These are phyloP conservation scores for Rhodotorula kratochvilovae DNA, from an alignment of 768 basidiomycete genomes.

Conservation along the genomic window DNA sequence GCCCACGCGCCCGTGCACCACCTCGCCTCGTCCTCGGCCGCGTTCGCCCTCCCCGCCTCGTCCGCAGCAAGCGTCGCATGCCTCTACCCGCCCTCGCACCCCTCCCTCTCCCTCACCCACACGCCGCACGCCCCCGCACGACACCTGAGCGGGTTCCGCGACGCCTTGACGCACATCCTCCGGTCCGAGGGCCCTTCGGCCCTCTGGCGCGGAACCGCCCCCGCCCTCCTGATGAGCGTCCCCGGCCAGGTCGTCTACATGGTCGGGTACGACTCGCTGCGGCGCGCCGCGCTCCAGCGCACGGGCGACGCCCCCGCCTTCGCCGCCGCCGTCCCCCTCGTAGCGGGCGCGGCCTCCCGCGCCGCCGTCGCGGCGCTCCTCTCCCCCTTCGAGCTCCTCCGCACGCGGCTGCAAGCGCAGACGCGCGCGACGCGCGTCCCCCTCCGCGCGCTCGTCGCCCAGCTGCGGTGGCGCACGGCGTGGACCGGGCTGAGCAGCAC, in stretches of 20 bases:
- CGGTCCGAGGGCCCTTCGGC: slow-evolving; percentile 75
- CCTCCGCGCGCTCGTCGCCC: slow-evolving; percentile 58
- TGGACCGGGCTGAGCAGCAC: slow-evolving; percentile 91
- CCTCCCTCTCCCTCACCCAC: slow-evolving; percentile 14
- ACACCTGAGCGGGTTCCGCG: slow-evolving; percentile 77
- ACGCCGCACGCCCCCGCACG: slow-evolving; percentile 55
- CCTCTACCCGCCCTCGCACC: slow-evolving; percentile 1
- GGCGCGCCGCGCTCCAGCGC: slow-evolving; percentile 35
- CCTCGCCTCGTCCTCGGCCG: slow-evolving; percentile 42
- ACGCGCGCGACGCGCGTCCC: slow-evolving; percentile 66
- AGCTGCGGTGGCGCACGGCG: slow-evolving; percentile 60
- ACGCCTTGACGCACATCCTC: slow-evolving; percentile 74
- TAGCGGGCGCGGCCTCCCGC: slow-evolving; percentile 77
- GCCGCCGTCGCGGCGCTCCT: slow-evolving; percentile 69
- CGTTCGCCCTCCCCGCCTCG: slow-evolving; percentile 42
- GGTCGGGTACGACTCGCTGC: slow-evolving; percentile 85
- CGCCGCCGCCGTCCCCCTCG: slow-evolving; percentile 59
- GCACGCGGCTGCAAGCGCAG: slow-evolving; percentile 85
- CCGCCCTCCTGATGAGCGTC: slow-evolving; percentile 83
- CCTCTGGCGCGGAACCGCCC: slow-evolving; percentile 92
- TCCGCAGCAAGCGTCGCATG: background rate
- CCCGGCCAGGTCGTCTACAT: slow-evolving; percentile 91
- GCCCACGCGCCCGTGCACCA: slow-evolving; percentile 51
- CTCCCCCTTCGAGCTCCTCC: slow-evolving; percentile 86
- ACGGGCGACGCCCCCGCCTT: slow-evolving; percentile 3